Evolutionary conservation across 352 stramenopile genomes (phyloP), one percentile per base, ranked within the genome.

Genomic region (Thraustochytrium sp.): DNA sequence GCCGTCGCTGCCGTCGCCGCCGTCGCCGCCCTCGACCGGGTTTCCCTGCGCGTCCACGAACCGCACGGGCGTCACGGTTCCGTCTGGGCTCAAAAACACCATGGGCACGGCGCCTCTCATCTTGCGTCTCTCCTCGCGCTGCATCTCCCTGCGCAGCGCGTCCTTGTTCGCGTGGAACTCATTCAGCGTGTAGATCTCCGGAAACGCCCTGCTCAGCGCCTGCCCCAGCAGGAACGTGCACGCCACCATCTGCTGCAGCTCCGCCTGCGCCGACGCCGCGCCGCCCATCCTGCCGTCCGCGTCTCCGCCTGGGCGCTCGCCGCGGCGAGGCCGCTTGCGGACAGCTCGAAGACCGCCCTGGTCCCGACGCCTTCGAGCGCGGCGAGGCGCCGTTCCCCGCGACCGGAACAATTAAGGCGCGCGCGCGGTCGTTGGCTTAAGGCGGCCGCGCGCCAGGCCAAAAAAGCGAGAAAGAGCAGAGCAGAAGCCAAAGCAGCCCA

Each of bases 221-320:
- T 85, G 80, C 3, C 80, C 80, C 23, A 85, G 68, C 42, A 85
- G 34, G 54, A 82, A 85, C 5, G 80, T 85, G 65, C 80, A 85
- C n/a, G 80, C 80, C 9, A 85, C 80, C 49, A 85, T 77, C 53
- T 85, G 42, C 64, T 85, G 62, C 21, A 85, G 80, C 80, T 85
- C 80, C 40, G 54, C 80, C 4, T 78, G 51, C 46, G 64, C 80
- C 21, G 48, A 75, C 29, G 64, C 59, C 36, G 80, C 64, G 31
- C 59, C 64, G 38, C 68, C 68, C 68, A 80, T 80, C 54, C 18
- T 21, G 54, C 42, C 42, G 5, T 49, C 42, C 42, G 5, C 42
- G 16, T 5, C 42, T 49, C 42, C 16, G 42, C 42, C 42, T n/a
- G n/a, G n/a, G n/a, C n/a, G n/a, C n/a, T n/a, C n/a, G n/a, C n/a